phyloP scores from a whole-genome alignment of 176 grass and related monocot genomes.

The Aechmea fasciata region DNA sequence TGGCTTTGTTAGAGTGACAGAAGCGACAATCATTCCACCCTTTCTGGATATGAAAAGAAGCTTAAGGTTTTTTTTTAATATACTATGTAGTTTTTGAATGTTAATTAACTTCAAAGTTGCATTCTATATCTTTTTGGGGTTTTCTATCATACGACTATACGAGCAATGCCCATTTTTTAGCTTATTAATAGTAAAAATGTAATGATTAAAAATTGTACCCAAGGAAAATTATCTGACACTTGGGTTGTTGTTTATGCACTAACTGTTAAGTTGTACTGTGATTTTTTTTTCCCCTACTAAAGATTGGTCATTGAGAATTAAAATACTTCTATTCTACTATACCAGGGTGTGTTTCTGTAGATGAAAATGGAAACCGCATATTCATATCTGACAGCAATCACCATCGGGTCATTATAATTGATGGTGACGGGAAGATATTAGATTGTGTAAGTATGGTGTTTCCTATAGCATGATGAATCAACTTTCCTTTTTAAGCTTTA shows the following conservation, averaged over 20 bases:
- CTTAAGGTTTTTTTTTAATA: too few relatives aligned
- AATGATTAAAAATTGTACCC: too few relatives aligned
- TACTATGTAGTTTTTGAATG: too few relatives aligned
- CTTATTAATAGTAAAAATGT: too few relatives aligned
- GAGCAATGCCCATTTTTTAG: too few relatives aligned
- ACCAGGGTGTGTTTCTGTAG: slow-evolving; percentile 59
- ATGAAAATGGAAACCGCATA: slow-evolving; percentile 71
- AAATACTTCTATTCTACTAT: slow-evolving; percentile 6
- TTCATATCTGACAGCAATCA: slow-evolving; percentile 86
- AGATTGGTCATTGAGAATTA: background rate
- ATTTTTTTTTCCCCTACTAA: background rate
- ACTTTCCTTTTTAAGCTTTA: slow-evolving; percentile 18
- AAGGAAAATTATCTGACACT: too few relatives aligned
- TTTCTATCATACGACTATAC: too few relatives aligned
- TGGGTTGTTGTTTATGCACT: background rate
- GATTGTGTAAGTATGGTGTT: slow-evolving; percentile 57
- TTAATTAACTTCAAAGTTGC: too few relatives aligned
- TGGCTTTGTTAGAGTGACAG: background rate
- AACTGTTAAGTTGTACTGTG: background rate
- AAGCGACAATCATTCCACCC: too few relatives aligned
- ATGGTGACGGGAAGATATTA: slow-evolving; percentile 54
- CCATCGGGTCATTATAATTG: slow-evolving; percentile 71
- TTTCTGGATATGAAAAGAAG: too few relatives aligned
- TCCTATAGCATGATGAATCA: background rate
- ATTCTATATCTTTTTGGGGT: too few relatives aligned